Percentiles rank a stretch among this genome's conserved stretches.
Conservation (phyloP, 202 grass and related monocot genomes). For the Musa balbisiana region DNA sequence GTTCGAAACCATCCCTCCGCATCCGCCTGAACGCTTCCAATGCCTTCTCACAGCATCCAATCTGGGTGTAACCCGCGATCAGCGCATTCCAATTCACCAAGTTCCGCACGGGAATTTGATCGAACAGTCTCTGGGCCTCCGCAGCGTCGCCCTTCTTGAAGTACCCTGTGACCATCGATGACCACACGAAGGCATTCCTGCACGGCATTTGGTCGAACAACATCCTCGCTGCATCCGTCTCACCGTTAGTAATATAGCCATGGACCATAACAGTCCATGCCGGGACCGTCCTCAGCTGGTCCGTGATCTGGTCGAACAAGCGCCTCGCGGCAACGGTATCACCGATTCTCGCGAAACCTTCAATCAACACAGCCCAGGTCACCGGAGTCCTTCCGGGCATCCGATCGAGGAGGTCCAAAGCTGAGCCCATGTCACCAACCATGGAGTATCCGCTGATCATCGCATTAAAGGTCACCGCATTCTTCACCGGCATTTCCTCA, state of each 20-base stretch:
- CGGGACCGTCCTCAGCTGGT: constrained; percentile 33
- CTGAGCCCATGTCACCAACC: constrained; percentile 31
- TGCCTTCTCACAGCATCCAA: constrained; percentile 34
- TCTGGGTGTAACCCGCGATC: constrained; percentile 42
- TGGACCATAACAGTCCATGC: constrained; percentile 44
- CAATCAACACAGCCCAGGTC: constrained; percentile 44
- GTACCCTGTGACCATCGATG: constrained; percentile 54
- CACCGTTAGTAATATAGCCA: constrained; percentile 29
- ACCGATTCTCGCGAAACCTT: constrained; percentile 38
- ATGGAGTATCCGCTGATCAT: constrained; percentile 39
- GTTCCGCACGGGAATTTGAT: constrained; percentile 33
- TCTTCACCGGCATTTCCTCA: constrained; percentile 38
- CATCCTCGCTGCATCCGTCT: constrained; percentile 40
- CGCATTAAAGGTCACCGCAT: constrained; percentile 35
- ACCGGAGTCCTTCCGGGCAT: constrained; percentile 25
- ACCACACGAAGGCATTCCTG: constrained; percentile 46
- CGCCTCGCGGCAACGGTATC: constrained; percentile 26
- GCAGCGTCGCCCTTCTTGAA: constrained; percentile 35
- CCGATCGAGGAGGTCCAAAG: constrained; percentile 24
- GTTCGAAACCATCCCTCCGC: constrained; percentile 27
- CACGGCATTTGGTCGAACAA: constrained; percentile 41
- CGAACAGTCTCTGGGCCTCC: constrained; percentile 31
- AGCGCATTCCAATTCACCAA: constrained; percentile 52
- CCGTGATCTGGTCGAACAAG: constrained; percentile 27
- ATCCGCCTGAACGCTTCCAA: constrained; percentile 34